Conservation (phyloP, 495 filamentous ascomycete genomes). For the Trichoderma virens region DNA sequence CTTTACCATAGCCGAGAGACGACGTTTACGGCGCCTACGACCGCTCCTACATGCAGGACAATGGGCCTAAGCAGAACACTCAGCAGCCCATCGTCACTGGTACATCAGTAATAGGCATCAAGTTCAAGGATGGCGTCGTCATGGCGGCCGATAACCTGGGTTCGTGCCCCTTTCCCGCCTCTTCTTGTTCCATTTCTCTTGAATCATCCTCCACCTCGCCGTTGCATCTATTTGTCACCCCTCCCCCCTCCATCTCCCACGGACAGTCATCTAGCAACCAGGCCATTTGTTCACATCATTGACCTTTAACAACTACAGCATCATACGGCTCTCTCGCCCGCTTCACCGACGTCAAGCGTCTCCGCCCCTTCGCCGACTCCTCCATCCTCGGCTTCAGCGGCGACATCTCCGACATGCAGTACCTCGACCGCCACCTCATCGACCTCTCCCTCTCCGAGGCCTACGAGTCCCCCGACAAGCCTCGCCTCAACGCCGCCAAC, state of each 20-base stretch:
- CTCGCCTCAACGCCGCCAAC: constrained; percentile 73
- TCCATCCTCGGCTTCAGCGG: constrained; percentile 83
- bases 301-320: constrained; percentile 40
- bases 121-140: constrained; percentile 92
- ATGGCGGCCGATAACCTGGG: constrained; percentile 96
- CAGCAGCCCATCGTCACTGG: constrained; percentile 89
- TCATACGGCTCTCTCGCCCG: constrained; percentile 96
- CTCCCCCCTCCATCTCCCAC: background rate
- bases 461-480: constrained; percentile 51
- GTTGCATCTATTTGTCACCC: background rate
- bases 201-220: background rate
- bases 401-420: constrained; percentile 98
- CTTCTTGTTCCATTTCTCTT: no score
- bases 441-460: constrained; percentile 83
- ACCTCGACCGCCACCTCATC: constrained; percentile 81
- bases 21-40: constrained; percentile 95
- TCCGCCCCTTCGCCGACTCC: constrained; percentile 71
- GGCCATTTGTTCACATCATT: background rate
- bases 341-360: constrained; percentile 88
- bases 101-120: constrained; percentile 87
- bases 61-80: constrained; percentile 72
- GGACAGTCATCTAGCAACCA: background rate
- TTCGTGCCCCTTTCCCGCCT: constrained; percentile 33
- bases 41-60: constrained; percentile 64
- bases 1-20: constrained; percentile 65